These are phyloP conservation scores for button mushroom (Agaricus bisporus) DNA, from an alignment of 768 basidiomycete species.

Conservation along the genomic window DNA sequence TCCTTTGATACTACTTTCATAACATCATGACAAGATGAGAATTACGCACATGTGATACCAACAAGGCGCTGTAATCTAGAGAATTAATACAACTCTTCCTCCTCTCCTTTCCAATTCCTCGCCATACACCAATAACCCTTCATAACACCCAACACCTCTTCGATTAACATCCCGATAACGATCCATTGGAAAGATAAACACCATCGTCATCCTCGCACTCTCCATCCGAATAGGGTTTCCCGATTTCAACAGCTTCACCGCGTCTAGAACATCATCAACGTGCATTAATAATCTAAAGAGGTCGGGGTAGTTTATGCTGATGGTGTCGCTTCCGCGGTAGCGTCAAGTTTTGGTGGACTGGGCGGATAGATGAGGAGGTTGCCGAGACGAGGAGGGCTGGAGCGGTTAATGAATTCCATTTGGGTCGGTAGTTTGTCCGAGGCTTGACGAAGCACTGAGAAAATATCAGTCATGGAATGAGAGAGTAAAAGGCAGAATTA, in stretches of 20 bases:
- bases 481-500: not conserved
- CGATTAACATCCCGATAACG: too few relatives aligned
- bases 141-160: constrained; percentile 78
- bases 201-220: too few relatives aligned
- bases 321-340: constrained; percentile 3
- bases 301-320: not conserved
- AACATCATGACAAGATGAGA: too few relatives aligned
- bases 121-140: constrained; percentile 93
- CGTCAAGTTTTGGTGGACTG: constrained; percentile 20
- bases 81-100: constrained; percentile 61
- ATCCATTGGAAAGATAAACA: too few relatives aligned
- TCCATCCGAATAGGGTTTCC: too few relatives aligned
- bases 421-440: constrained; percentile 79
- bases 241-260: too few relatives aligned
- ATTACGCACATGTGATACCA: too few relatives aligned
- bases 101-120: constrained; percentile 84
- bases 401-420: constrained; percentile 78
- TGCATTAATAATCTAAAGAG: too few relatives aligned
- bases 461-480: constrained; percentile 1
- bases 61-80: too few relatives aligned
- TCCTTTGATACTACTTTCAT: too few relatives aligned
- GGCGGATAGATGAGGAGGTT: constrained; percentile 50
- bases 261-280: too few relatives aligned
- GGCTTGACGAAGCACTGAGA: constrained; percentile 79
- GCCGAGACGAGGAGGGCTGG: constrained; percentile 69